Percentiles rank a stretch among this genome's conserved stretches.
Conservation (phyloP, 805 yeast genomes). For the Komagataella pastoris region DNA sequence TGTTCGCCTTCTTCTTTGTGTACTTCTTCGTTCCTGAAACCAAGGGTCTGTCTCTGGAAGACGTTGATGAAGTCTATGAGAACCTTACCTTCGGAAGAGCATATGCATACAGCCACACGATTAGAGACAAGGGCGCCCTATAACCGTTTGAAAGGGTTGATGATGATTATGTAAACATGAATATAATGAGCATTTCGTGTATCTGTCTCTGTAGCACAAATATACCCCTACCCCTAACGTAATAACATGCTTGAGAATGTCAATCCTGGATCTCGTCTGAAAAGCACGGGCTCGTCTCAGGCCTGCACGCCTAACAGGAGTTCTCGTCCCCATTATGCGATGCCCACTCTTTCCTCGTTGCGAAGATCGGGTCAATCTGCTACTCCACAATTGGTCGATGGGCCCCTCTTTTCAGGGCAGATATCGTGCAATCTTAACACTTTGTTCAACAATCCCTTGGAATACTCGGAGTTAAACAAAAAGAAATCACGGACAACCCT, state of each 20-base stretch:
- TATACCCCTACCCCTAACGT: background rate
- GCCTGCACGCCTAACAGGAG: background rate
- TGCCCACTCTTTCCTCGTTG: background rate
- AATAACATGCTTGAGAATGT: background rate
- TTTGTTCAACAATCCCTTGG: background rate
- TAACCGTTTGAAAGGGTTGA: background rate
- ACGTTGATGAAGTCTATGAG: constrained; percentile 45
- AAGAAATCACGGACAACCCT: background rate
- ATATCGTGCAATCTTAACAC: background rate
- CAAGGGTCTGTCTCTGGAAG: constrained; percentile 53
- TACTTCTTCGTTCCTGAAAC: constrained; percentile 51
- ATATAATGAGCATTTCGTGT: background rate
- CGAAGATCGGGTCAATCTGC: background rate
- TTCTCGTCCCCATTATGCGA: background rate
- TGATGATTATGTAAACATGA: background rate
- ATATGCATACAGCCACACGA: background rate
- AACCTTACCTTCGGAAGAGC: background rate
- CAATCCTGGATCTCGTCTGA: background rate
- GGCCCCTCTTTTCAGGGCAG: background rate
- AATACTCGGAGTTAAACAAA: background rate
- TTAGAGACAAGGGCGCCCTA: background rate
- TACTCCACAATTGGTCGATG: background rate
- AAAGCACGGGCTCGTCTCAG: background rate
- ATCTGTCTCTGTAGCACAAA: background rate
- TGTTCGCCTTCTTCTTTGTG: constrained; percentile 41